phyloP scores from a whole-genome alignment of 164 flowering plant species.

The Piper longum region DNA sequence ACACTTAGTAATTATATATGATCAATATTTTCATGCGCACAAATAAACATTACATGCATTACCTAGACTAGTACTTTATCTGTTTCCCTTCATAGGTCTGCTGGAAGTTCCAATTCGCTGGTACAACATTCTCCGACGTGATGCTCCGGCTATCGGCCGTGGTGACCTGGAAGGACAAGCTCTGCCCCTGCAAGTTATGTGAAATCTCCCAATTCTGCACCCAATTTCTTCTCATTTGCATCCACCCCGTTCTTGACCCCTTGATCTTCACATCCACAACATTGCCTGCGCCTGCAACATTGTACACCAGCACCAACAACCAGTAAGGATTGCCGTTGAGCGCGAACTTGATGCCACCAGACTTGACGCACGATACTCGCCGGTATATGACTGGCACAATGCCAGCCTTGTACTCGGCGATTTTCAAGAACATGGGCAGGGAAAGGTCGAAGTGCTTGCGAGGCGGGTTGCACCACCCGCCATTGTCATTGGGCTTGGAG shows the following conservation, averaged over 20 bases:
- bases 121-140: slow-evolving; percentile 6
- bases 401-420: slow-evolving; percentile 11
- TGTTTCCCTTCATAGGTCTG: slow-evolving; percentile 11
- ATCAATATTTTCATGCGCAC: too few relatives aligned
- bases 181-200: slow-evolving; percentile 3
- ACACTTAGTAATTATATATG: too few relatives aligned
- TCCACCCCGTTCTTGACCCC: slow-evolving; percentile 10
- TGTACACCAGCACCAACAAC: slow-evolving; percentile 9
- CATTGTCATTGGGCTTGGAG: slow-evolving; percentile 2
- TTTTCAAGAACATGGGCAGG: slow-evolving; percentile 10
- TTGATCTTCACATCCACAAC: slow-evolving; percentile 9
- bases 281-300: slow-evolving; percentile 13
- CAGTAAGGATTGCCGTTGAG: slow-evolving; percentile 7
- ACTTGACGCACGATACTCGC: slow-evolving; percentile 4
- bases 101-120: slow-evolving; percentile 10
- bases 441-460: slow-evolving; percentile 20
- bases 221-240: slow-evolving; percentile 16
- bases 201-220: slow-evolving; percentile 12
- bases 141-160: slow-evolving; percentile 1
- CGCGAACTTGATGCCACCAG: slow-evolving; percentile 10
- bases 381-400: slow-evolving; percentile 12
- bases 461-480: slow-evolving; percentile 25
- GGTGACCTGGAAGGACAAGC: slow-evolving; percentile 10
- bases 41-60: too few relatives aligned
- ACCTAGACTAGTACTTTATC: background rate